Conservation (phyloP, 495 filamentous ascomycete species). For the Wilcoxina mikolae region DNA sequence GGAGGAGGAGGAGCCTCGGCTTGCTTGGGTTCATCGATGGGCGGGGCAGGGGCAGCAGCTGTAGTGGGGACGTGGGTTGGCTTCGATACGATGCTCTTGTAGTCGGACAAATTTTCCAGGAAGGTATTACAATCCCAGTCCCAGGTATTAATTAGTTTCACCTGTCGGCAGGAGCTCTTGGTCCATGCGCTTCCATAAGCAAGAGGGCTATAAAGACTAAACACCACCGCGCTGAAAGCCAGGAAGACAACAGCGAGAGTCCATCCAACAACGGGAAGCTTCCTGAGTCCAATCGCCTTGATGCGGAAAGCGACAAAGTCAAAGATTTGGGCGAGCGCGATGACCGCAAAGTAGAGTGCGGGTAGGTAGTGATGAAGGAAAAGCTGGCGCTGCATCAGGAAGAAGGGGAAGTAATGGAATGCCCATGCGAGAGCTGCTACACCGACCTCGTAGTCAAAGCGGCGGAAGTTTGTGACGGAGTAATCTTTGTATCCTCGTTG, state of each 20-base stretch:
- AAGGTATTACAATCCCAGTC: constrained; percentile 97
- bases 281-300: constrained; percentile 47
- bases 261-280: constrained; percentile 60
- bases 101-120: constrained; percentile 39
- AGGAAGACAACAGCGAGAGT: constrained; percentile 54
- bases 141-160: constrained; percentile 81
- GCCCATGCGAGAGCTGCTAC: constrained; percentile 81
- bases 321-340: constrained; percentile 72
- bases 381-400: constrained; percentile 82
- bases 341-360: constrained; percentile 85
- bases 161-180: constrained; percentile 60
- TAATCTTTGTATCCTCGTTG: constrained; percentile 87
- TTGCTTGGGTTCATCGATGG: too few species aligned
- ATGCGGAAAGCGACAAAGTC: constrained; percentile 69
- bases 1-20: background rate
- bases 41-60: constrained; percentile 5
- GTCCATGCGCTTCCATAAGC: constrained; percentile 94
- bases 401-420: constrained; percentile 96
- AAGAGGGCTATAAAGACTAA: constrained; percentile 70
- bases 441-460: constrained; percentile 94
- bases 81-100: constrained; percentile 9
- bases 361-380: constrained; percentile 95
- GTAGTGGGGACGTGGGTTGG: constrained; percentile 4
- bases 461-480: constrained; percentile 61
- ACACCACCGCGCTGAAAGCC: constrained; percentile 54